Conservation (phyloP, 2,329 filamentous ascomycete species). For the Sclerotinia sclerotiorum region DNA sequence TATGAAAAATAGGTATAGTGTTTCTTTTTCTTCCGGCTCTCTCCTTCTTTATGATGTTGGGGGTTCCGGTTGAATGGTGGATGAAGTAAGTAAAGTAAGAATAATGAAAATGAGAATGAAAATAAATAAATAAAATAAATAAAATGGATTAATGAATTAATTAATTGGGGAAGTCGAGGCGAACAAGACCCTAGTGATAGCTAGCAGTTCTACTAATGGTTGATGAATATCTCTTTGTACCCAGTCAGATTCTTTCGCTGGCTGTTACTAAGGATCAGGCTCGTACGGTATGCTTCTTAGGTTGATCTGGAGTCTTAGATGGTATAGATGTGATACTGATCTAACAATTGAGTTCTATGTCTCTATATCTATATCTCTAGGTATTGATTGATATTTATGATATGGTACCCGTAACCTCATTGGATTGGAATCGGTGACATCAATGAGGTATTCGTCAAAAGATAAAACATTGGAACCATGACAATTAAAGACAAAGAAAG, state of each 20-base stretch:
- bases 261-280: not conserved
- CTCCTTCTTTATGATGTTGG: not conserved
- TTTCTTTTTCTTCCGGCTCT: not conserved
- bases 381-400: too few relatives aligned
- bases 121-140: not conserved
- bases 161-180: not conserved
- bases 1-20: not conserved
- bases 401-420: too few relatives aligned
- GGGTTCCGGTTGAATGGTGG: not conserved
- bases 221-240: not conserved
- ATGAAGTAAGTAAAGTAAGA: not conserved
- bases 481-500: not conserved
- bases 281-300: not conserved
- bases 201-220: not conserved
- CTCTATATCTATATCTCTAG: too few relatives aligned
- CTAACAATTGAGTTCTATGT: too few relatives aligned
- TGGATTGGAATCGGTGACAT: too few relatives aligned
- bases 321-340: too few relatives aligned
- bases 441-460: not conserved
- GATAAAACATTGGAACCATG: not conserved
- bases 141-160: not conserved
- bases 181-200: not conserved
- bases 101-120: not conserved
- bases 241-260: not conserved
- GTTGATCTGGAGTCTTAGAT: too few relatives aligned